These are phyloP conservation scores for Cenchrus americanus DNA, from an alignment of 176 grass and related monocot genomes.

Conservation along the genomic window DNA sequence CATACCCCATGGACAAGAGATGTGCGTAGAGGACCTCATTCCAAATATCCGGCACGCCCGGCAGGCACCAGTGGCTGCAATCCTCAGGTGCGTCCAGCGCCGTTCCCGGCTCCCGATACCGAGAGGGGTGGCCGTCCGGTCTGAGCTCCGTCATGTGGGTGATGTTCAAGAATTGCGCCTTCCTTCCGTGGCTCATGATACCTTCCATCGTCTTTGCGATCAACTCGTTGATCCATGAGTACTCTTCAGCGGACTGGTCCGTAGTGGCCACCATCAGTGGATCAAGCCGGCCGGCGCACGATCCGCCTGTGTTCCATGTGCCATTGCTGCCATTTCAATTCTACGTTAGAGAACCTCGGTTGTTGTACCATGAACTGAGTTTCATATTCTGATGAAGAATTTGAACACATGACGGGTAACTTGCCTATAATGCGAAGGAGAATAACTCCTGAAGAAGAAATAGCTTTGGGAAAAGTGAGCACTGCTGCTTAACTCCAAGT, in stretches of 20 bases:
- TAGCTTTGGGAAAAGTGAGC: not conserved
- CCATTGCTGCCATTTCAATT: conserved; percentile 42
- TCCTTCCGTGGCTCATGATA: not conserved
- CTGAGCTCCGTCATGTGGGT: conserved; percentile 50
- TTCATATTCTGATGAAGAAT: not conserved
- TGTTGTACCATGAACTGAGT: not conserved
- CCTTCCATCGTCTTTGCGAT: not conserved
- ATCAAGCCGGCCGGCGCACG: conserved; percentile 6
- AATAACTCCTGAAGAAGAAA: conserved; percentile 47
- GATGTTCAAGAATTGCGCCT: conserved; percentile 38
- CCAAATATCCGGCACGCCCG: conserved; percentile 83
- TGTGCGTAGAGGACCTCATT: conserved; percentile 57
- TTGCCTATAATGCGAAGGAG: conserved; percentile 50
- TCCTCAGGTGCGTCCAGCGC: conserved; percentile 55
- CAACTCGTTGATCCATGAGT: conserved; percentile 47
- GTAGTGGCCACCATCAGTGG: not conserved
- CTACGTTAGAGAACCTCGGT: not conserved
- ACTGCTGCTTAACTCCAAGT: conserved; percentile 16
- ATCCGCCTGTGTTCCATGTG: conserved; percentile 33
- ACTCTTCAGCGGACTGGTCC: not conserved
- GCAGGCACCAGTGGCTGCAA: conserved; percentile 93
- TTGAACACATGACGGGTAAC: not conserved
- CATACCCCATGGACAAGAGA: conserved; percentile 43
- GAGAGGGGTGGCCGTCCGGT: conserved; percentile 43
- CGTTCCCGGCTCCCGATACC: conserved; percentile 43